A percentile compares a stretch with the other conserved stretches of the same genome.
Evolutionary conservation across 257 asterid species (phyloP).

Genomic region (Solanum pinnatisectum): DNA sequence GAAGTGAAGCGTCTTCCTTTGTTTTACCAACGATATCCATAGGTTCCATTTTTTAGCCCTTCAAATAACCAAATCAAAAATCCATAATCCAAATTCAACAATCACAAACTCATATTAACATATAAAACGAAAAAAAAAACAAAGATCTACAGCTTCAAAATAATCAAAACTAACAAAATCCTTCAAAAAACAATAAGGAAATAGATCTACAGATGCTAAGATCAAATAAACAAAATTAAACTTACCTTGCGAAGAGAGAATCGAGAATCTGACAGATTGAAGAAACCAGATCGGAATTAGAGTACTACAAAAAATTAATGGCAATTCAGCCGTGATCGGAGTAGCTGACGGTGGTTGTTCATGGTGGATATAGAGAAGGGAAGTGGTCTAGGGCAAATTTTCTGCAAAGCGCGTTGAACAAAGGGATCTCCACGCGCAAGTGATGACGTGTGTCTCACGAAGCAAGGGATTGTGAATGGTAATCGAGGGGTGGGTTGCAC

Average conservation of each 20-base stretch:
- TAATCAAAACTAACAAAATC: not conserved
- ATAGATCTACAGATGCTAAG: not conserved
- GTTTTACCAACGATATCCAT: constrained; percentile 88
- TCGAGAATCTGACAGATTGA: not conserved
- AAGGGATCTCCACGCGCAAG: constrained; percentile 5
- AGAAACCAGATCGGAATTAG: not conserved
- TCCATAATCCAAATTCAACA: not conserved
- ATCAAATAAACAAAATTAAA: not conserved
- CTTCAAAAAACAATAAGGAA: not conserved
- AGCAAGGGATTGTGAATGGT: not conserved
- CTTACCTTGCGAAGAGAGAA: not conserved
- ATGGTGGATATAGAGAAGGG: constrained; percentile 15
- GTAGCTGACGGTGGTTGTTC: constrained; percentile 15
- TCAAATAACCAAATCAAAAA: constrained; percentile 2
- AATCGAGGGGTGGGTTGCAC: not conserved
- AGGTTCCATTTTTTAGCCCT: constrained; percentile 62
- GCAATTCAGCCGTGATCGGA: constrained; percentile 11
- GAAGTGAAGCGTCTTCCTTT: constrained; percentile 96
- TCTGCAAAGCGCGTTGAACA: not conserved
- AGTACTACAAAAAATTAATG: not conserved
- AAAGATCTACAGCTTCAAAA: constrained; percentile 2
- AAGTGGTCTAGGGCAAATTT: constrained; percentile 23
- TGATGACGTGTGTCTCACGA: not conserved
- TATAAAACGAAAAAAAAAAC: not conserved
- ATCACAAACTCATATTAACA: not conserved